A percentile compares a stretch with the other conserved stretches of the same genome.
phyloP scores from a whole-genome alignment of 139 green algal genomes.

The Tetratostichococcus sp. region DNA sequence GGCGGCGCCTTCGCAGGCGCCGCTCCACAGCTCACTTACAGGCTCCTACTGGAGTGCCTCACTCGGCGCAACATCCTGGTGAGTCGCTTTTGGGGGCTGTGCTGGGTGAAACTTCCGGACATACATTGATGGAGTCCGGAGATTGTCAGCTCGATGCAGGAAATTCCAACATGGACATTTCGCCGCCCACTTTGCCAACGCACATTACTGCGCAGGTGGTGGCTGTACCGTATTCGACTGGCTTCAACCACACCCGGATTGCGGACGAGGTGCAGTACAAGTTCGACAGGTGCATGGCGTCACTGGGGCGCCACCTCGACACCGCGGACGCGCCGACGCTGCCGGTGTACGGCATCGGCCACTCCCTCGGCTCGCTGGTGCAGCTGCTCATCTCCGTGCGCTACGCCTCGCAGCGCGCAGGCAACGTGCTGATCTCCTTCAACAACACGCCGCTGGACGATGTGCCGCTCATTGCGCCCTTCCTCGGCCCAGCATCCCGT shows the following conservation, averaged over 20 bases:
- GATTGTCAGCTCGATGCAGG: too few species aligned
- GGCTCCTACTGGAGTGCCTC: slow-evolving; percentile 73
- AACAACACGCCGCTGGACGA: slow-evolving; percentile 80
- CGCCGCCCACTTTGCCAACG: too few species aligned
- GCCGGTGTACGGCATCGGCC: slow-evolving; percentile 81
- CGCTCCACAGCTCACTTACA: slow-evolving; percentile 78
- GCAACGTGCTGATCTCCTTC: slow-evolving; percentile 87
- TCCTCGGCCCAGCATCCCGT: slow-evolving; percentile 70
- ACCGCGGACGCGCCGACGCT: slow-evolving; percentile 33
- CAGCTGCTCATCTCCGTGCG: slow-evolving; percentile 81
- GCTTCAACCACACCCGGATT: slow-evolving; percentile 86
- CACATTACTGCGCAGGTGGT: slow-evolving; percentile 77
- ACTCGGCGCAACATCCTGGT: slow-evolving; percentile 64
- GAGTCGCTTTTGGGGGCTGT: not conserved
- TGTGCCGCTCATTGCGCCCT: slow-evolving; percentile 76
- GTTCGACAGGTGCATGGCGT: slow-evolving; percentile 67
- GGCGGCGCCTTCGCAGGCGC: slow-evolving; percentile 90
- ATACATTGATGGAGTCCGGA: too few species aligned
- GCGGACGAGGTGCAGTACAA: slow-evolving; percentile 84
- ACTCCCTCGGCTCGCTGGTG: slow-evolving; percentile 80
- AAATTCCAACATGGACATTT: too few species aligned
- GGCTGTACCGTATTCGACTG: slow-evolving; percentile 69
- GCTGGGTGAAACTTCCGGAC: too few species aligned
- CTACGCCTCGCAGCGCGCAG: slow-evolving; percentile 59
- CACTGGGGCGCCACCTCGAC: slow-evolving; percentile 23